A percentile compares a stretch with the other conserved stretches of the same genome.
These are phyloP conservation scores for Neurospora sp. DNA, from an alignment of 495 filamentous ascomycete genomes.

Conservation along the genomic window DNA sequence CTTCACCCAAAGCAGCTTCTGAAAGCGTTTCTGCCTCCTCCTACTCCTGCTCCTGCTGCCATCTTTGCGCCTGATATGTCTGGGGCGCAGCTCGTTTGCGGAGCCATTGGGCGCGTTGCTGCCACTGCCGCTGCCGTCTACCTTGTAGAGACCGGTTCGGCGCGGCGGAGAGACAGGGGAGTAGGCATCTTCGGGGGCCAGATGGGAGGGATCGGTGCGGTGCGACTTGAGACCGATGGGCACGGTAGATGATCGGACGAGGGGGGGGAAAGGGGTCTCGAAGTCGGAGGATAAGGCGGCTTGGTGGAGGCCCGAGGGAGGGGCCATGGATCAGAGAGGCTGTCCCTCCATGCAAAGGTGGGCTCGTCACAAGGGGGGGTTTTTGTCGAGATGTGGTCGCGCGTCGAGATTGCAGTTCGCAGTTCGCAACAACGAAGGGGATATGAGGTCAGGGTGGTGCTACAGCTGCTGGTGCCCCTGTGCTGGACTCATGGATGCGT, in stretches of 20 bases:
- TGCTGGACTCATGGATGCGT: neutral
- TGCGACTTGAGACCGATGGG: slow-evolving; percentile 25
- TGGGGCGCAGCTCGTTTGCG: slow-evolving; percentile 6
- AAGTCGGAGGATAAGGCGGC: slow-evolving; percentile 20
- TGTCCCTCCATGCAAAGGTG: slow-evolving; percentile 13
- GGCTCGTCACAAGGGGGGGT: slow-evolving; percentile 1
- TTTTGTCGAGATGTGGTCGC: neutral
- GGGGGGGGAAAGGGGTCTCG: slow-evolving; percentile 15
- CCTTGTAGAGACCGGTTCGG: slow-evolving; percentile 36
- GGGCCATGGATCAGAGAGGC: slow-evolving; percentile 20
- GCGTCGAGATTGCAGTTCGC: neutral
- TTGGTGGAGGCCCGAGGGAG: slow-evolving; percentile 25
- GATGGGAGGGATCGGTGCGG: slow-evolving; percentile 41
- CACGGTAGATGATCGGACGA: slow-evolving; percentile 33
- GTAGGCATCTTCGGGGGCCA: slow-evolving; percentile 80
- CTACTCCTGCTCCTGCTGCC: slow-evolving; percentile 30
- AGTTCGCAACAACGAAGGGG: neutral
- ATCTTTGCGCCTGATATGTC: slow-evolving; percentile 25
- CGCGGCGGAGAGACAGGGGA: slow-evolving; percentile 48
- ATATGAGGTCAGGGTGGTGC: neutral
- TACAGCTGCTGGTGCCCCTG: neutral
- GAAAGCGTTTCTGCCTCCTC: slow-evolving; percentile 65
- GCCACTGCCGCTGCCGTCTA: slow-evolving; percentile 20
- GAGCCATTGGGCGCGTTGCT: neutral
- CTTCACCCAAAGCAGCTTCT: slow-evolving; percentile 96